Percentiles rank a stretch among this genome's conserved stretches.
phyloP scores from a whole-genome alignment of 371 early-diverging fungal species.

The Fennellomyces sp. region DNA sequence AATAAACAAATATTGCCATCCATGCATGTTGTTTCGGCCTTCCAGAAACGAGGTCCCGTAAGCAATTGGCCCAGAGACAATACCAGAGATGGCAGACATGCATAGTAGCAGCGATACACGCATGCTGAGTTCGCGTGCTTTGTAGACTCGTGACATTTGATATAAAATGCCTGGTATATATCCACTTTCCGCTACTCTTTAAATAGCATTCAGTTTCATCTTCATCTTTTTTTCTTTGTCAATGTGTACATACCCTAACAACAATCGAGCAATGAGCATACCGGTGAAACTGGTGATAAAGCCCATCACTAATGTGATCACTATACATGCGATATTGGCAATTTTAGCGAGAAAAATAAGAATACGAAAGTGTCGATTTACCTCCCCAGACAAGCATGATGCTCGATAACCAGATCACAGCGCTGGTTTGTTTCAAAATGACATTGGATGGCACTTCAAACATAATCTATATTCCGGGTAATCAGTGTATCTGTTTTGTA shows the following conservation, averaged over 20 bases:
- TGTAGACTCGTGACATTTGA: constrained; percentile 29
- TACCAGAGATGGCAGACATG: constrained; percentile 21
- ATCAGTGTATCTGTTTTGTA: not conserved
- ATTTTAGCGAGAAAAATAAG: not conserved
- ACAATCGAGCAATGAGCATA: constrained; percentile 18
- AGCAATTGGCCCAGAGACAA: constrained; percentile 23
- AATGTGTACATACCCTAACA: constrained; percentile 23
- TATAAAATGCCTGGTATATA: constrained; percentile 31
- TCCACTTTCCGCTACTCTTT: constrained; percentile 27
- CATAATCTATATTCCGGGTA: constrained; percentile 26
- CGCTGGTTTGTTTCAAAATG: constrained; percentile 35
- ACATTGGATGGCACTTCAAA: constrained; percentile 51
- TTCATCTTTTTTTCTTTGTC: not conserved
- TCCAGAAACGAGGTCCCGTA: constrained; percentile 38
- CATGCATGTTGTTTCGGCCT: constrained; percentile 33
- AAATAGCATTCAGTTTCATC: no score
- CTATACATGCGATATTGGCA: not conserved
- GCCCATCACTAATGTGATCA: constrained; percentile 18
- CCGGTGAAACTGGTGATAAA: constrained; percentile 36
- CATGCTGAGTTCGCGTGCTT: constrained; percentile 19
- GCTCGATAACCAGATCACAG: constrained; percentile 42
- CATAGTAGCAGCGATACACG: constrained; percentile 18
- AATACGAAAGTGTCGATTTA: no score
- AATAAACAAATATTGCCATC: constrained; percentile 50
- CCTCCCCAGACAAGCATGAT: constrained; percentile 51